Percentiles rank a stretch among this genome's conserved stretches.
Conservation (phyloP, 1,284 basidiomycete species). For the Erythrobasidium hasegawianum region DNA sequence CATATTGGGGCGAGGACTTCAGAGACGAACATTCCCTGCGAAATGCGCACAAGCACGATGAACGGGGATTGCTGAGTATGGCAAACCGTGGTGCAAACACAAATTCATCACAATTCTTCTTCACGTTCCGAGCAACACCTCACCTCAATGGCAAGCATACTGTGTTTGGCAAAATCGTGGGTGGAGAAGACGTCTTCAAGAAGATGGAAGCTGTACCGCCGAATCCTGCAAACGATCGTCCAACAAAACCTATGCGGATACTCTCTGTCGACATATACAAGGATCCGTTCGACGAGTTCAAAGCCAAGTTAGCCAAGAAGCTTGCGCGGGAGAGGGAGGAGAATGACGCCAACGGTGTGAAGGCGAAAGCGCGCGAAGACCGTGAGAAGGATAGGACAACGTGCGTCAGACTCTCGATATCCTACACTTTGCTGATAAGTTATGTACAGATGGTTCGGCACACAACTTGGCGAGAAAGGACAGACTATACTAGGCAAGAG, state of each 20-base stretch:
- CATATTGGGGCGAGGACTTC: conserved; percentile 94
- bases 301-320: conserved; percentile 67
- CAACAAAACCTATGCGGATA: conserved; percentile 73
- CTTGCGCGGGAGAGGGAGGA: conserved; percentile 58
- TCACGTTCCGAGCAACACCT: conserved; percentile 75
- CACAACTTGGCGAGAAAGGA: conserved; percentile 37
- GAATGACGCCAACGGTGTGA: conserved; percentile 41
- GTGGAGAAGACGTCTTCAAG: conserved; percentile 84
- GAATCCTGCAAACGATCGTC: conserved; percentile 79
- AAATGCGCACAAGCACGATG: conserved; percentile 58
- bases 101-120: conserved; percentile 53
- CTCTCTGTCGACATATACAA: conserved; percentile 52
- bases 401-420: too few relatives aligned
- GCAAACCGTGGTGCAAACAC: conserved; percentile 69
- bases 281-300: conserved; percentile 82
- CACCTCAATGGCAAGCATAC: conserved; percentile 72
- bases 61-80: conserved; percentile 77
- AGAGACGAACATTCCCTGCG: conserved; percentile 77
- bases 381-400: conserved; percentile 56
- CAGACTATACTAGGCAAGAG: background rate
- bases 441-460: conserved; percentile 45
- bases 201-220: conserved; percentile 74
- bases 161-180: conserved; percentile 93
- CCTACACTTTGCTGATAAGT: background rate
- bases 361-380: conserved; percentile 51